Conservation (phyloP, 495 filamentous ascomycete species). For the Annulohypoxylon maeteangense region DNA sequence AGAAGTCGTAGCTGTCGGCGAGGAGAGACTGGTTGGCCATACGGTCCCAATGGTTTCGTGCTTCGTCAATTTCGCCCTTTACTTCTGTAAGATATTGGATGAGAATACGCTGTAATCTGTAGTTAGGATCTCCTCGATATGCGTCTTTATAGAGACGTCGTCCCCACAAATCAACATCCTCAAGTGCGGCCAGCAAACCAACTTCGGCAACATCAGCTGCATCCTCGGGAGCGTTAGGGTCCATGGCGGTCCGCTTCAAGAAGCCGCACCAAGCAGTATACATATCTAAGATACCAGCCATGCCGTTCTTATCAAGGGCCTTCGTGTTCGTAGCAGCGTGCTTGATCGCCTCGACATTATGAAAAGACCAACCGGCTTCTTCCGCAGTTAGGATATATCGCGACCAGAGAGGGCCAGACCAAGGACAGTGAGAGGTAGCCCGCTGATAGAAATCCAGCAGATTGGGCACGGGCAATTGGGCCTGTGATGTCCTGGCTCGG, state of each 20-base stretch:
- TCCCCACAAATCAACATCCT: slow-evolving; percentile 81
- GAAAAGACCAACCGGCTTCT: slow-evolving; percentile 74
- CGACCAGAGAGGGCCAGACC: slow-evolving; percentile 91
- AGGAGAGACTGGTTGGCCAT: slow-evolving; percentile 68
- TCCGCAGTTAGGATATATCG: slow-evolving; percentile 86
- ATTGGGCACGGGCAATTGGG: slow-evolving; percentile 52
- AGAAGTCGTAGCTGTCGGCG: slow-evolving; percentile 86
- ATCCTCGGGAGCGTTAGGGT: slow-evolving; percentile 80
- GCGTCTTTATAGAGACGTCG: slow-evolving; percentile 75
- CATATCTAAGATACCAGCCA: slow-evolving; percentile 87
- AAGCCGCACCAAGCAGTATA: slow-evolving; percentile 94
- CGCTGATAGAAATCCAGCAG: slow-evolving; percentile 66
- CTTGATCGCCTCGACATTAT: slow-evolving; percentile 88
- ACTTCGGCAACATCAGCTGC: slow-evolving; percentile 92
- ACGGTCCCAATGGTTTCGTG: slow-evolving; percentile 78
- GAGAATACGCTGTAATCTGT: slow-evolving; percentile 87
- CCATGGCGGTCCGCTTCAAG: slow-evolving; percentile 82
- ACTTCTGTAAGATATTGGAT: slow-evolving; percentile 89
- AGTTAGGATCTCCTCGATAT: slow-evolving; percentile 85
- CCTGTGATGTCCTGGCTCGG: slow-evolving; percentile 44
- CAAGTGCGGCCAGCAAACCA: slow-evolving; percentile 83
- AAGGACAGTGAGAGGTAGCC: slow-evolving; percentile 88
- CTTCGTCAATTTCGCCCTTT: slow-evolving; percentile 66
- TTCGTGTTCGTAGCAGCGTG: slow-evolving; percentile 88
- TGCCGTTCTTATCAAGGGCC: slow-evolving; percentile 74